Conservation (phyloP, 75 land plant species). For the Cryptomeria japonica region DNA sequence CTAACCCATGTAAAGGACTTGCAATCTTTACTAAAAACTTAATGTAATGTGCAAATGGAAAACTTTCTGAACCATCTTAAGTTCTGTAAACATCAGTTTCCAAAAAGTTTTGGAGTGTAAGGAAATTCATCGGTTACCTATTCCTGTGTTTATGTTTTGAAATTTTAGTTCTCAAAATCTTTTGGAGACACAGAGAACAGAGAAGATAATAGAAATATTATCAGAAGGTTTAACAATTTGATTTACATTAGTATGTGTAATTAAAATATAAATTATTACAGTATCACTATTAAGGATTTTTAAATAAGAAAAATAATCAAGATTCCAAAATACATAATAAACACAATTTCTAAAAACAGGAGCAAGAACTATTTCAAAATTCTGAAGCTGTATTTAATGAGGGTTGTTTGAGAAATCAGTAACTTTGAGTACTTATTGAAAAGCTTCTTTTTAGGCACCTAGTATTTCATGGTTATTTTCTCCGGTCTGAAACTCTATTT, state of each 20-base stretch:
- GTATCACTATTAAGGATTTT: too few species aligned
- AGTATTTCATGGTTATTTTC: neutral
- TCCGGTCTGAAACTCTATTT: neutral
- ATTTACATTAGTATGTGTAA: neutral
- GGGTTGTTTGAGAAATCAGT: neutral
- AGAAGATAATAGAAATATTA: too few species aligned
- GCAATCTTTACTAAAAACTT: too few species aligned
- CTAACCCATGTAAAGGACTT: neutral
- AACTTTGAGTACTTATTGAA: neutral
- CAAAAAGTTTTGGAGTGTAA: neutral
- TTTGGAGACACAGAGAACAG: neutral
- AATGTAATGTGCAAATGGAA: too few species aligned
- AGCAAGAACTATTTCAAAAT: neutral
- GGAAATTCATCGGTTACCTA: neutral
- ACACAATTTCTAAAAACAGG: neutral
- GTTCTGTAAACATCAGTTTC: neutral
- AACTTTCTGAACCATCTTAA: neutral
- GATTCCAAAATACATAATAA: neutral
- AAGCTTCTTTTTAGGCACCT: neutral
- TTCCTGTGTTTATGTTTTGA: neutral
- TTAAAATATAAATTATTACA: too few species aligned
- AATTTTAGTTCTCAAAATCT: too few species aligned
- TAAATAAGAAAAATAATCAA: too few species aligned
- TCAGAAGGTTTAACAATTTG: neutral
- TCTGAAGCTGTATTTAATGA: neutral